Base-by-base conservation (phyloP, 495 filamentous ascomycete genomes). In the Hypoxylon rickii region DNA sequence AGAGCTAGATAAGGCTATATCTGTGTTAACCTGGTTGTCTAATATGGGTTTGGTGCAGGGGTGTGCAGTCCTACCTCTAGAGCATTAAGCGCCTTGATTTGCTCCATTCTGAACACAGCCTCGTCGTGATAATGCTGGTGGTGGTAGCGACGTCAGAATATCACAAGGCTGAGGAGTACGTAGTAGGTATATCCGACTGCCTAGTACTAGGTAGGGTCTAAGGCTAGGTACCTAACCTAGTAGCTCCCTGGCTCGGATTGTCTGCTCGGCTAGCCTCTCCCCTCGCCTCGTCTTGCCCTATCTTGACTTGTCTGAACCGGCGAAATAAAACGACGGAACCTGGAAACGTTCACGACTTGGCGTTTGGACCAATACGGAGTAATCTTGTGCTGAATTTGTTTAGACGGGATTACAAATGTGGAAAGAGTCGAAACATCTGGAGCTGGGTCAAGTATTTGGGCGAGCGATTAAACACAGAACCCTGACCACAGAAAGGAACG, bases 1-100 rank as follows among this genome's bases (percentile, higher is more conserved):
- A 97, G 89, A 26, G 86, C 85, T 55, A 97, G 77, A 78, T 91
- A 97, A 7, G 94, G 91, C 76, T 94, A 77, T 40, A 64, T 51
- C 34, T 40, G 26, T 7, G 1, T 17, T 29, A 10, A 4, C 4
- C 24, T 29, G 4, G 10, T 13, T 34, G n/a, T 34, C 3, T 8
- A 8, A 7, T 13, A 34, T 3, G 32, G 32, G 5, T 13, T 34
- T 34, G 12, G 12, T n/a, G n/a, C n/a, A 34, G 12, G 17, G 15
- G 20, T 24, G 12, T 19, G 16, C 13, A 41, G 18, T 57, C 65
- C 49, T 56, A 81, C 80, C 73, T 79, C 79, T 17, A 97, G 80
- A 66, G 91, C 89, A 66, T 92, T 92, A 50, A 96, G 76, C 54
- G 91, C 90, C 73, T 89, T 89, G 17, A 82, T 79, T 69, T 92